A percentile compares a stretch with the other conserved stretches of the same genome.
Evolutionary conservation across 495 filamentous ascomycete species (phyloP).

Genomic region (Aspergillus steynii): DNA sequence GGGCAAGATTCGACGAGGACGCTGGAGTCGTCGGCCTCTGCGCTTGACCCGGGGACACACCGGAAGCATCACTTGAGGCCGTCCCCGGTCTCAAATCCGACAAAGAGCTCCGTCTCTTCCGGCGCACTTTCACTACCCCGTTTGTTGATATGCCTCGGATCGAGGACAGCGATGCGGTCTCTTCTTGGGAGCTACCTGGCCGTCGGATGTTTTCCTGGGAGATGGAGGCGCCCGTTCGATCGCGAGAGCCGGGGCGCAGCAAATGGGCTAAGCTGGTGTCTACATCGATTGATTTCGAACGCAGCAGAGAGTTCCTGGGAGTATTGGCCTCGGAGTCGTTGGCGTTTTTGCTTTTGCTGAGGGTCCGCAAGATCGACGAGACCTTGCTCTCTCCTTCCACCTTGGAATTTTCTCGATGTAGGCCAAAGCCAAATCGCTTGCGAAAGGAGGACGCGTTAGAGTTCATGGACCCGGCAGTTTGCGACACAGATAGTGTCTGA

Average conservation of each 20-base stretch:
- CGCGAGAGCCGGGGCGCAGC: constrained; percentile 66
- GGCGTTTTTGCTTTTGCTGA: constrained; percentile 78
- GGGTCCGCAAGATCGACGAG: constrained; percentile 78
- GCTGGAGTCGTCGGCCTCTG: constrained; percentile 38
- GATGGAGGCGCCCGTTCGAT: constrained; percentile 53
- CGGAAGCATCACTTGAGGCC: constrained; percentile 37
- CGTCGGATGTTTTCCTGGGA: constrained; percentile 46
- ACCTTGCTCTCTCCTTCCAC: constrained; percentile 67
- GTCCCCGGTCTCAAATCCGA: constrained; percentile 77
- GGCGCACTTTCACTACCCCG: constrained; percentile 49
- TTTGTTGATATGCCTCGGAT: constrained; percentile 36
- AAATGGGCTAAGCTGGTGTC: constrained; percentile 51
- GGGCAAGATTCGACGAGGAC: constrained; percentile 27
- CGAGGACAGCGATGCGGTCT: constrained; percentile 37
- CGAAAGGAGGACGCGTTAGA: constrained; percentile 83
- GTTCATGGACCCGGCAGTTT: constrained; percentile 57
- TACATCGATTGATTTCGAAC: constrained; percentile 82
- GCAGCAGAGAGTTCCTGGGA: constrained; percentile 62
- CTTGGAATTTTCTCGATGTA: constrained; percentile 72
- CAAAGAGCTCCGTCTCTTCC: constrained; percentile 88
- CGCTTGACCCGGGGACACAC: constrained; percentile 35
- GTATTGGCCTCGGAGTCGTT: constrained; percentile 57
- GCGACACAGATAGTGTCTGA: constrained; percentile 47
- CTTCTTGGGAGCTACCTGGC: constrained; percentile 49
- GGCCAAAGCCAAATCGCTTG: constrained; percentile 76